Conservation (phyloP, 306 rosid species). For the Glycine latifolia region DNA sequence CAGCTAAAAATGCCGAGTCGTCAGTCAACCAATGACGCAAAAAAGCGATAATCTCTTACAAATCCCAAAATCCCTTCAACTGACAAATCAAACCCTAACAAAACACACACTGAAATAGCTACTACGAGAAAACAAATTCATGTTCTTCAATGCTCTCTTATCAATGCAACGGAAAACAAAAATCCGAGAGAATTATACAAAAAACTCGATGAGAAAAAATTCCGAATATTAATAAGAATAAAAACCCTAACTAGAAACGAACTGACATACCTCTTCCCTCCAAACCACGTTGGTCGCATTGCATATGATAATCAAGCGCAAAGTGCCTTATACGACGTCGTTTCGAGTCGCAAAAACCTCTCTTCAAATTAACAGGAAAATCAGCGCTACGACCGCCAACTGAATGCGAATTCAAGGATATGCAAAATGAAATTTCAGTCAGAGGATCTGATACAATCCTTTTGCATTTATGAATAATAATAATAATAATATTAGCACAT, state of each 20-base stretch:
- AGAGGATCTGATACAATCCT: constrained; percentile 51
- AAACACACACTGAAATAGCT: constrained; percentile 39
- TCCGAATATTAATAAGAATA: constrained; percentile 10
- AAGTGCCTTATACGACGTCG: constrained; percentile 33
- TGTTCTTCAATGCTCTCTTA: constrained; percentile 7
- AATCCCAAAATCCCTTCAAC: constrained; percentile 38
- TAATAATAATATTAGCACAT: constrained; percentile 26
- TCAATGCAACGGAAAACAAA: not conserved
- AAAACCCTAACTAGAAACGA: constrained; percentile 53
- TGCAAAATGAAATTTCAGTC: constrained; percentile 20
- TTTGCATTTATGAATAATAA: constrained; percentile 19
- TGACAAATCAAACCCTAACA: constrained; percentile 43
- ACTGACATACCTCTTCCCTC: constrained; percentile 62
- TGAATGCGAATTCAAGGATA: constrained; percentile 45
- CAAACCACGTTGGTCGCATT: constrained; percentile 51
- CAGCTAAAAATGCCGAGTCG: constrained; percentile 6
- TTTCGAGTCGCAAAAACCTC: constrained; percentile 31
- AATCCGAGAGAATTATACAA: not conserved
- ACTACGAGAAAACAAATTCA: constrained; percentile 9
- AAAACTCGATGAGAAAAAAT: not conserved
- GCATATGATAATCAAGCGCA: constrained; percentile 42
- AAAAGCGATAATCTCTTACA: constrained; percentile 39
- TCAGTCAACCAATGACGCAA: not conserved
- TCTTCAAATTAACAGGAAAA: constrained; percentile 31
- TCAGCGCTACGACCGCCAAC: constrained; percentile 29